A percentile compares a stretch with the other conserved stretches of the same genome.
Evolutionary conservation across 306 rosid genomes (phyloP).

Genomic region (Corylus heterophylla): DNA sequence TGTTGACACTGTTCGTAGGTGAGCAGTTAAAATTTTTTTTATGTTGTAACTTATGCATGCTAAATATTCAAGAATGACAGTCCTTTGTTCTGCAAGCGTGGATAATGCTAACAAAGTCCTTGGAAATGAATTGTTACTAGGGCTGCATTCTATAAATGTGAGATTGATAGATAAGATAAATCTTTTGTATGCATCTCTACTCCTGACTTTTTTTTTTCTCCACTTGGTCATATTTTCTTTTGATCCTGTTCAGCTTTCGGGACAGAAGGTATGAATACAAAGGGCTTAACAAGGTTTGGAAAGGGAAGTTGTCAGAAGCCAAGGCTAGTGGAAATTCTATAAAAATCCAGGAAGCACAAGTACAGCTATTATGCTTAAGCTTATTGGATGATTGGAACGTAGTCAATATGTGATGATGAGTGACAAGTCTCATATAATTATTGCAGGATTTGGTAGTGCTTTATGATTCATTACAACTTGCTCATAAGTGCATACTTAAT

Average conservation of each 20-base stretch:
- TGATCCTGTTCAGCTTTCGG: conserved; percentile 66
- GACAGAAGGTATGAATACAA: conserved; percentile 98
- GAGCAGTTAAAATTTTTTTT: conserved; percentile 31
- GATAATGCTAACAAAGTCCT: not conserved
- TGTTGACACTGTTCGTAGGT: conserved; percentile 99
- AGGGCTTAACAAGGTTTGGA: conserved; percentile 97
- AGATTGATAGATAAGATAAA: not conserved
- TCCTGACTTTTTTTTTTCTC: conserved; percentile 26
- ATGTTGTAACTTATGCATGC: not conserved
- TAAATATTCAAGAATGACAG: not conserved
- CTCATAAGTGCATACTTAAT: conserved; percentile 89
- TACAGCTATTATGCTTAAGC: conserved; percentile 41
- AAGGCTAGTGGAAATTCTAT: conserved; percentile 87
- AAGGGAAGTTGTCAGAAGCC: conserved; percentile 89
- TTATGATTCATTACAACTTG: conserved; percentile 86
- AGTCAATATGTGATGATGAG: conserved; percentile 23
- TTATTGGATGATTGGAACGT: conserved; percentile 31
- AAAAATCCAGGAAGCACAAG: conserved; percentile 96
- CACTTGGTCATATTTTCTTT: conserved; percentile 26
- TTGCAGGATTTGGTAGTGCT: conserved; percentile 94
- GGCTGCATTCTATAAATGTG: not conserved
- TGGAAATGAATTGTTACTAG: not conserved
- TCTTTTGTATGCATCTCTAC: conserved; percentile 10
- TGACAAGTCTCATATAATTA: conserved; percentile 8
- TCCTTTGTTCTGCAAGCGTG: not conserved